phyloP scores from a whole-genome alignment of 768 basidiomycete species.

The Pleurotus giganteus region DNA sequence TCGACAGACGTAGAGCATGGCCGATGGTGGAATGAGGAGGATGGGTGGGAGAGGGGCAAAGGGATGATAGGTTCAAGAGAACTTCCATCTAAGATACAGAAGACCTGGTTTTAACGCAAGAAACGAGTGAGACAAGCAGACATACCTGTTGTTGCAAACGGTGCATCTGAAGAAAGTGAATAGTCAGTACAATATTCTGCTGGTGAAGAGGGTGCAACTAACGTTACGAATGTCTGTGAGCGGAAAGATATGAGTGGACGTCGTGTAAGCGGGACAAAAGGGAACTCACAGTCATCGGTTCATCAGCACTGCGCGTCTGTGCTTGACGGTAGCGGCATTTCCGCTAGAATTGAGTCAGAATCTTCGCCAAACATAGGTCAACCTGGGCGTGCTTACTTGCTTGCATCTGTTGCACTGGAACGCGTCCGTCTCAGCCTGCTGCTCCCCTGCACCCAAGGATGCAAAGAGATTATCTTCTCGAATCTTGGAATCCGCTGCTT shows the following conservation, averaged over 20 bases:
- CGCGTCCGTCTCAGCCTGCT: constrained; percentile 93
- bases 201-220: constrained; percentile 18
- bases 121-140: not conserved
- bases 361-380: no score
- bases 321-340: constrained; percentile 94
- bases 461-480: constrained; percentile 87
- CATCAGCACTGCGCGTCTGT: constrained; percentile 96
- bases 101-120: not conserved
- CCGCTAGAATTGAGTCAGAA: constrained; percentile 39
- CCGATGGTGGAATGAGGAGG: no score
- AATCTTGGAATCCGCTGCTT: constrained; percentile 79
- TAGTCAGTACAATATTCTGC: not conserved
- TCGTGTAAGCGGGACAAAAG: not conserved
- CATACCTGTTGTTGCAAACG: constrained; percentile 51
- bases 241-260: constrained; percentile 6
- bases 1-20: no score
- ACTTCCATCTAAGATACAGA: constrained; percentile 33
- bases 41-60: no score
- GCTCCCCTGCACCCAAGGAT: constrained; percentile 84
- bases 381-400: constrained; percentile 58
- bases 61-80: constrained; percentile 30
- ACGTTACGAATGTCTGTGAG: constrained; percentile 87
- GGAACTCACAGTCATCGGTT: constrained; percentile 89
- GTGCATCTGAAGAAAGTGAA: constrained; percentile 45
- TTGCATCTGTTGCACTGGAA: constrained; percentile 98